Percentiles rank a stretch among this genome's conserved stretches.
Conservation (phyloP, 192 early-diverging fungal species). For the Coemansia sp. region DNA sequence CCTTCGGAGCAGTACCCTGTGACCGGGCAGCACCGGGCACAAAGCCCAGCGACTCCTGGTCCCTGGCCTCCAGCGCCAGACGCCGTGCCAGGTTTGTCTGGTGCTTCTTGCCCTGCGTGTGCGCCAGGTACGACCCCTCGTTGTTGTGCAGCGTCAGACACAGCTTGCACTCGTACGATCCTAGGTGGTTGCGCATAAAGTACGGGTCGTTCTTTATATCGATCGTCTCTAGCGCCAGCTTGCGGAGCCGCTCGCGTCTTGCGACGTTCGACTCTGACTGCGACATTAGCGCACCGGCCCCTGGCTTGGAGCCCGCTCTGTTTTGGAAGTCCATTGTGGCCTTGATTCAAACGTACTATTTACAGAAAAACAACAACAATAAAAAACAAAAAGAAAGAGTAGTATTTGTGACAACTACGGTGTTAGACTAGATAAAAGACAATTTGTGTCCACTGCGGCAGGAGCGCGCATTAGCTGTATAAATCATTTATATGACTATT, state of each 20-base stretch:
- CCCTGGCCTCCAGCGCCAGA: slow-evolving; percentile 82
- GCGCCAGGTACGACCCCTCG: slow-evolving; percentile 94
- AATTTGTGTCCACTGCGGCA: too few relatives aligned
- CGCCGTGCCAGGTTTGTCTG: slow-evolving; percentile 90
- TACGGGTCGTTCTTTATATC: slow-evolving; percentile 96
- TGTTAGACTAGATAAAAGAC: too few relatives aligned
- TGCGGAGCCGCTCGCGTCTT: slow-evolving; percentile 91
- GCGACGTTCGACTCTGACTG: slow-evolving; percentile 85
- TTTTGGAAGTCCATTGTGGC: slow-evolving; percentile 75
- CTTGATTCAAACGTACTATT: background rate
- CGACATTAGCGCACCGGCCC: slow-evolving; percentile 85
- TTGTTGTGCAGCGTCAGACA: slow-evolving; percentile 86
- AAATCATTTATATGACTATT: background rate
- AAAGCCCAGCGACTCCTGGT: slow-evolving; percentile 40
- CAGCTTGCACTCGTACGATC: slow-evolving; percentile 81
- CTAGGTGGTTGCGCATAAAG: slow-evolving; percentile 92
- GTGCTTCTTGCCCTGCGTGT: slow-evolving; percentile 99
- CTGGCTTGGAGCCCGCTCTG: slow-evolving; percentile 88
- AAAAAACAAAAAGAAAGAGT: background rate
- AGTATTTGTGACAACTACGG: background rate
- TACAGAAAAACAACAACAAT: background rate
- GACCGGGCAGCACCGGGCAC: background rate
- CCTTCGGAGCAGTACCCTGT: slow-evolving; percentile 11
- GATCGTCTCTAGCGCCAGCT: slow-evolving; percentile 93
- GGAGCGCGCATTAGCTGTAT: background rate